Percentiles rank a stretch among this genome's conserved stretches.
Conservation (phyloP, 768 basidiomycete species). For the Psilocybe cubensis region DNA sequence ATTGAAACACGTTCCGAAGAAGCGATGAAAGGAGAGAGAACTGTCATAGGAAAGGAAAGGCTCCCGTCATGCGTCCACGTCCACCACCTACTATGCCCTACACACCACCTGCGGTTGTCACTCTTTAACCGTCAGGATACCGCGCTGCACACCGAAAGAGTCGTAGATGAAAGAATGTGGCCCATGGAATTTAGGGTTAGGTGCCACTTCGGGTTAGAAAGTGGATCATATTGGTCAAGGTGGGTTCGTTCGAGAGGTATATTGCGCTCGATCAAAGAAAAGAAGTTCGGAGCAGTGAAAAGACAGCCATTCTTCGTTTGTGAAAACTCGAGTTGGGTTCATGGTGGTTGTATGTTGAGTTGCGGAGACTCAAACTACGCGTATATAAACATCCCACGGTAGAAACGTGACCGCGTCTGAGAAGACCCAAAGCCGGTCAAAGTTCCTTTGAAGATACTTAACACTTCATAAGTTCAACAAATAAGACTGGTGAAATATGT, state of each 20-base stretch:
- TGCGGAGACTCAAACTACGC: too few species aligned
- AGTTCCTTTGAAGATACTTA: too few species aligned
- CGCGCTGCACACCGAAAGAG: conserved; percentile 32
- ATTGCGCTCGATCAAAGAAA: conserved; percentile 23
- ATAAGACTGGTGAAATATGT: too few species aligned
- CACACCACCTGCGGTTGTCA: conserved; percentile 13
- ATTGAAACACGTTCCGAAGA: conserved; percentile 55
- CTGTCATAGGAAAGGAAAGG: conserved; percentile 44
- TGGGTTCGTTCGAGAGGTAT: conserved; percentile 36
- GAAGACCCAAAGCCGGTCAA: too few species aligned
- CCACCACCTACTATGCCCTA: conserved; percentile 12
- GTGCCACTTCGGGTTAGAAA: conserved; percentile 48
- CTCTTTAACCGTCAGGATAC: conserved; percentile 15
- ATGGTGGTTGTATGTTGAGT: conserved; percentile 13
- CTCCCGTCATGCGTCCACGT: conserved; percentile 18
- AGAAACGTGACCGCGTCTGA: too few species aligned
- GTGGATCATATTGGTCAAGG: conserved; percentile 58
- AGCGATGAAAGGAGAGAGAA: conserved; percentile 38
- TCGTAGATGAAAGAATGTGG: conserved; percentile 31
- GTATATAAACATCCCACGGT: too few species aligned
- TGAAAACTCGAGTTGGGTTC: conserved; percentile 16
- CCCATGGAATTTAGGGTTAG: conserved; percentile 63
- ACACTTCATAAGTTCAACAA: too few species aligned
- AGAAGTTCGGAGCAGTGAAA: conserved; percentile 53
- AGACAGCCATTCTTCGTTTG: conserved; percentile 18